A percentile compares a stretch with the other conserved stretches of the same genome.
These are phyloP conservation scores for Besnoitia besnoiti DNA, from an alignment of 169 alveolate genomes.

Conservation along the genomic window DNA sequence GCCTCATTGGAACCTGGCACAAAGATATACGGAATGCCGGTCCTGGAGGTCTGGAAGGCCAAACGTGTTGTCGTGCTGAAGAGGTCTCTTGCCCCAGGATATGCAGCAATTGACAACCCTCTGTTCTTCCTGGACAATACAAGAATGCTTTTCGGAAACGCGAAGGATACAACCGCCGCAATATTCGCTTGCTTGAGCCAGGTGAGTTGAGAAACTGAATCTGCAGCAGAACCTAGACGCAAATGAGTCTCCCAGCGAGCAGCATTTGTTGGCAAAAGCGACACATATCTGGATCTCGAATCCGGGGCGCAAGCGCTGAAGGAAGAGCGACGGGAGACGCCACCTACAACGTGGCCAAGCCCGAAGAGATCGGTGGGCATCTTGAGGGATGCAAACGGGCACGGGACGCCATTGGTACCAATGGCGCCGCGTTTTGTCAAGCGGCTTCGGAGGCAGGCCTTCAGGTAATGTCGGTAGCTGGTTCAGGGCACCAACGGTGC, in stretches of 20 bases:
- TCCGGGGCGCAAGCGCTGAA: neutral
- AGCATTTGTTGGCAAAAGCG: slow-evolving; percentile 4
- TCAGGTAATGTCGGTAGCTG: slow-evolving; percentile 49
- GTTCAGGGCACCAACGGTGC: neutral
- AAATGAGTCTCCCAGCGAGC: neutral
- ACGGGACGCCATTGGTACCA: slow-evolving; percentile 75
- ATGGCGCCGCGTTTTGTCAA: slow-evolving; percentile 85
- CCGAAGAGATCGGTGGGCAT: slow-evolving; percentile 60
- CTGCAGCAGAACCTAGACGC: neutral
- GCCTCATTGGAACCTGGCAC: slow-evolving; percentile 90
- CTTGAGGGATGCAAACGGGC: slow-evolving; percentile 54
- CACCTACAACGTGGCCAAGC: slow-evolving; percentile 36
- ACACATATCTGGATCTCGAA: neutral
- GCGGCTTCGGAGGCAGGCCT: slow-evolving; percentile 82
- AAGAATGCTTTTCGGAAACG: slow-evolving; percentile 91
- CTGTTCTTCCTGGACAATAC: slow-evolving; percentile 88
- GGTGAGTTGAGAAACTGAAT: neutral
- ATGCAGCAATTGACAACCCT: slow-evolving; percentile 94
- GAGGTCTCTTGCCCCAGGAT: slow-evolving; percentile 94
- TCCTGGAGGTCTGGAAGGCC: slow-evolving; percentile 93
- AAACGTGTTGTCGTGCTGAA: slow-evolving; percentile 87
- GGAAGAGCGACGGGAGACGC: slow-evolving; percentile 15
- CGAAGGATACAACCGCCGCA: slow-evolving; percentile 81
- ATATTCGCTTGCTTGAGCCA: slow-evolving; percentile 71
- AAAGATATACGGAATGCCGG: slow-evolving; percentile 96